phyloP scores from a whole-genome alignment of 1,139 yeast genomes.

The Candida frijolesensis region DNA sequence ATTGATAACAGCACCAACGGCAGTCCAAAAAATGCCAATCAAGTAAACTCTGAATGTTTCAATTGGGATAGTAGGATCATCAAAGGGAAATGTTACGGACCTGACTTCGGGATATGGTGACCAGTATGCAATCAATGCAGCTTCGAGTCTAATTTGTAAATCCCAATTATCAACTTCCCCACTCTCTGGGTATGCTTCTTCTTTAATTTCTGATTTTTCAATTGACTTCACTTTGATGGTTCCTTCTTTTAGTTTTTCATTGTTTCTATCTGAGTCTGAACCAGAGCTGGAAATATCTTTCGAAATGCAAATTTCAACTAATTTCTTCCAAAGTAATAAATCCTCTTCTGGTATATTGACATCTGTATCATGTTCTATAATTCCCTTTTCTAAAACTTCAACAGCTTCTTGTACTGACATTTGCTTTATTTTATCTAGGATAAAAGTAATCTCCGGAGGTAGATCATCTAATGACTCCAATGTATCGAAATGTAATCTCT shows the following conservation, averaged over 20 bases:
- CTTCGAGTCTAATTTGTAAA: conserved; percentile 40
- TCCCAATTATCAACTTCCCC: conserved; percentile 23
- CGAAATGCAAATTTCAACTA: conserved; percentile 13
- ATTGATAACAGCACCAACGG: conserved; percentile 57
- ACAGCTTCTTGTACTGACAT: conserved; percentile 26
- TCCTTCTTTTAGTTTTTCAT: neutral
- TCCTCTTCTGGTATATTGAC: conserved; percentile 41
- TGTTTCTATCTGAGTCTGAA: neutral
- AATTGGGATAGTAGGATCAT: conserved; percentile 50
- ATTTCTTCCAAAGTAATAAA: conserved; percentile 23
- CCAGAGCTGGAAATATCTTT: neutral
- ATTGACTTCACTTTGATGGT: neutral
- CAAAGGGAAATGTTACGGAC: conserved; percentile 55
- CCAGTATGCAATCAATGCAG: conserved; percentile 51
- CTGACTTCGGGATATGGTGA: conserved; percentile 72
- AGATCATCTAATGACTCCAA: conserved; percentile 28
- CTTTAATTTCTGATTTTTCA: neutral
- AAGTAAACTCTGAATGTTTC: conserved; percentile 61
- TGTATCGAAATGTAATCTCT: conserved; percentile 29
- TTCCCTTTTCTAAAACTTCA: conserved; percentile 20
- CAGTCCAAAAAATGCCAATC: conserved; percentile 55
- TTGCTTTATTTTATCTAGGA: conserved; percentile 31
- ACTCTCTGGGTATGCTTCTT: neutral
- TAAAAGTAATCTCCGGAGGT: conserved; percentile 28
- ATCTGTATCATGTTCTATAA: conserved; percentile 23